Evolutionary conservation across 306 rosid species (phyloP).

Genomic region (Castanopsis chinensis): DNA sequence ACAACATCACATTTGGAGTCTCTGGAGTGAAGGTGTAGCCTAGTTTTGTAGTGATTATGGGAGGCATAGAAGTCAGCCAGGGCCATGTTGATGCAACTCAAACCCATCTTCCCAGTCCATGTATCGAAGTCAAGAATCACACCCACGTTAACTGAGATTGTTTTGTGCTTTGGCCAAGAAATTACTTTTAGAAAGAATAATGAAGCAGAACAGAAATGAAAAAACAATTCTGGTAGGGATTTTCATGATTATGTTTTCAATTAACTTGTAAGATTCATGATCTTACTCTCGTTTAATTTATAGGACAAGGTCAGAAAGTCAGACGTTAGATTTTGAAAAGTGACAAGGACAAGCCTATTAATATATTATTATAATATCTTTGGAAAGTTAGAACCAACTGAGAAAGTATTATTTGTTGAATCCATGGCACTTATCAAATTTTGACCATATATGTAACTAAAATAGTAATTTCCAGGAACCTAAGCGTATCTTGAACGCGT

Average conservation of each 20-base stretch:
- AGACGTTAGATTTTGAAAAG: no score
- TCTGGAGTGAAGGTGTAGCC: constrained; percentile 16
- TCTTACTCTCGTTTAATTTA: background rate
- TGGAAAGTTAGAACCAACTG: no score
- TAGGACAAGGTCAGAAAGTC: background rate
- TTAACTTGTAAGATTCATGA: background rate
- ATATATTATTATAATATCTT: no score
- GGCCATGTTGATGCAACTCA: constrained; percentile 28
- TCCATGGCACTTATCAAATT: no score
- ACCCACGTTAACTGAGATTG: constrained; percentile 3
- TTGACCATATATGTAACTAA: no score
- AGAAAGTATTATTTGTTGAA: no score
- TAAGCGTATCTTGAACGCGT: no score
- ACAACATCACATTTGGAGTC: constrained; percentile 11
- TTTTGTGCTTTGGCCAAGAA: background rate
- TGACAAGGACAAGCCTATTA: no score
- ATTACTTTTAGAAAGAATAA: background rate
- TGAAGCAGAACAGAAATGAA: background rate
- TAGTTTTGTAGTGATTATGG: constrained; percentile 28
- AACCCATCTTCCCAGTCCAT: background rate
- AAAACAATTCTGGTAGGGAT: background rate
- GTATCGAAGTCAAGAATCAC: constrained; percentile 11
- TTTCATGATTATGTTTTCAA: background rate
- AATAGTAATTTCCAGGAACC: no score
- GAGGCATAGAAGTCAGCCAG: constrained; percentile 34